These are phyloP conservation scores for Pythium graminicola DNA, from an alignment of 352 stramenopile genomes.

Conservation along the genomic window DNA sequence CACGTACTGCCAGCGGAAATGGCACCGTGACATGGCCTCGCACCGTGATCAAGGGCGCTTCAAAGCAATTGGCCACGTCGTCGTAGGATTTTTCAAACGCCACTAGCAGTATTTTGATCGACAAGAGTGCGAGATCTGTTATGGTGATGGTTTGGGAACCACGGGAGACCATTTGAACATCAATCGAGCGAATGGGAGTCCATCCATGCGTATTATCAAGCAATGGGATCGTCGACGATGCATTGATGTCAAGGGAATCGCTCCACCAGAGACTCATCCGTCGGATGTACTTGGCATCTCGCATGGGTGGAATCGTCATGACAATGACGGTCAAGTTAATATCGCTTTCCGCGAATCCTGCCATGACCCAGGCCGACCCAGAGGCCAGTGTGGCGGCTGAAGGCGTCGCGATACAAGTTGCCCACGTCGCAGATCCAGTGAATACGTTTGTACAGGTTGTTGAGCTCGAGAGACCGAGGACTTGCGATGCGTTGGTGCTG, in stretches of 20 bases:
- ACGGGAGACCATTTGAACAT: conserved; percentile 44
- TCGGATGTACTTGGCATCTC: conserved; percentile 37
- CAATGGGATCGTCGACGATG: conserved; percentile 5
- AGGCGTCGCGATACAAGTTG: conserved; percentile 32
- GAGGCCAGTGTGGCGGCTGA: conserved; percentile 23
- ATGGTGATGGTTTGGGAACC: conserved; percentile 30
- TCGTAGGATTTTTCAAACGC: conserved; percentile 59
- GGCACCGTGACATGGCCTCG: conserved; percentile 31
- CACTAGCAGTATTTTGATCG: conserved; percentile 29
- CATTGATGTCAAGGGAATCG: conserved; percentile 17
- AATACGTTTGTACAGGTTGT: conserved; percentile 9
- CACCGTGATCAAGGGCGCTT: conserved; percentile 31
- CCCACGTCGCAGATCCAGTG: conserved; percentile 3
- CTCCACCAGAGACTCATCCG: conserved; percentile 46
- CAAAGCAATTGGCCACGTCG: conserved; percentile 30
- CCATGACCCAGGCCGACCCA: conserved; percentile 55
- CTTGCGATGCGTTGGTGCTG: conserved; percentile 28
- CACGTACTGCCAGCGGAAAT: conserved; percentile 43
- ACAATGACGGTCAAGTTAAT: conserved; percentile 36
- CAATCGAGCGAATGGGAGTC: conserved; percentile 28
- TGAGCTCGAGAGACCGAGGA: too few relatives aligned
- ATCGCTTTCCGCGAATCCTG: conserved; percentile 27
- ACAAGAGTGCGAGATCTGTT: conserved; percentile 22
- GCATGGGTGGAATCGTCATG: conserved; percentile 37
- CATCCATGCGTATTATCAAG: conserved; percentile 34